Conservation (phyloP, 257 asterid genomes). For the Nicotiana paniculata region DNA sequence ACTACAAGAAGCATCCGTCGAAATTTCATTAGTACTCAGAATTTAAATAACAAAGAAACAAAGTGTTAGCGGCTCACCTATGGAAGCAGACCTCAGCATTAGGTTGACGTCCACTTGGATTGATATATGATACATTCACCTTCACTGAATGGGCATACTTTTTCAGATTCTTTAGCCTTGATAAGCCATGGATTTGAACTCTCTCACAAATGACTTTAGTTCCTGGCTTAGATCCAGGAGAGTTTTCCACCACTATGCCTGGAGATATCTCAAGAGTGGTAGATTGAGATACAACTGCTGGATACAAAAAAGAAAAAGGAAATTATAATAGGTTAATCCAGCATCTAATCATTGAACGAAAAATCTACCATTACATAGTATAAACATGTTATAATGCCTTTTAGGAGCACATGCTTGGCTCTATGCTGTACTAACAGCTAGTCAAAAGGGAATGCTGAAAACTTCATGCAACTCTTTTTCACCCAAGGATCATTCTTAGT, state of each 20-base stretch:
- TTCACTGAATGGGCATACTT: constrained; percentile 64
- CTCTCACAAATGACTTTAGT: constrained; percentile 64
- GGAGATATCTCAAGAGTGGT: constrained; percentile 51
- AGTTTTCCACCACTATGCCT: constrained; percentile 43
- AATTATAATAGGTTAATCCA: background rate
- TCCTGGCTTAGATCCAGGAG: constrained; percentile 82
- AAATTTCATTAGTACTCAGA: background rate
- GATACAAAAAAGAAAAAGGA: constrained; percentile 8
- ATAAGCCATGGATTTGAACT: constrained; percentile 59
- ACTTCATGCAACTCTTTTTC: background rate
- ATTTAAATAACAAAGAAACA: background rate
- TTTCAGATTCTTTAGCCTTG: constrained; percentile 47
- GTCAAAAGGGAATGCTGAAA: background rate
- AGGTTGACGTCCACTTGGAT: constrained; percentile 36
- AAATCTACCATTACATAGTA: background rate
- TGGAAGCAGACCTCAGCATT: constrained; percentile 74
- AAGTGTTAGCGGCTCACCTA: constrained; percentile 48
- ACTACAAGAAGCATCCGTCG: background rate
- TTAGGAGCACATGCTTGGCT: background rate
- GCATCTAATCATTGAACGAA: background rate
- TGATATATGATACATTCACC: constrained; percentile 46
- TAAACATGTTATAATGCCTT: background rate
- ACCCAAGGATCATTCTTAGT: background rate
- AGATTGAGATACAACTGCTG: constrained; percentile 52
- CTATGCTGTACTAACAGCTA: background rate